Base-by-base conservation (phyloP, 805 yeast species). In the Kregervanrija pseudodelftensis region DNA sequence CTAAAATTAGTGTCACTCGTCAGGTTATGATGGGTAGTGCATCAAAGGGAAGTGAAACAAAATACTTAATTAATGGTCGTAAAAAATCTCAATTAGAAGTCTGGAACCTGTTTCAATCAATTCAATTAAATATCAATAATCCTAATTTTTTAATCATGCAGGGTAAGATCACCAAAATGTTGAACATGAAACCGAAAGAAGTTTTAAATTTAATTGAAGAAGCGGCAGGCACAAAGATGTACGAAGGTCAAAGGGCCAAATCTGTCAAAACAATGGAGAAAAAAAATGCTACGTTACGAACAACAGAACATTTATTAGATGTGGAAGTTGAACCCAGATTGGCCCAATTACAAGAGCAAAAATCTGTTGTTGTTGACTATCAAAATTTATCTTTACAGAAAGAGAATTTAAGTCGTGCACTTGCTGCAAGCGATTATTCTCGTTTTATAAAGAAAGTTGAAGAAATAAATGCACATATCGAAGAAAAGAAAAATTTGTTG, bases 91-190 rank as follows among this genome's bases (percentile, higher is more conserved):
- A 90, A 59, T 93, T 84, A 53, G 85, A 93, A 10, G 96, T 93
- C 1, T 73, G 89, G 45, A 90, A 84, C 55, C 66, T 95, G 42
- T 90, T 95, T 62, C 98, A 91, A 63, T 83, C 95, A 13, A 96
- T 95, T 16, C 99, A 93, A 65, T 74, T 93, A 50, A 93, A 93
- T 60, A 91, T 93, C 63, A 93, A 93, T 63, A 93, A 91, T 60
- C 99, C 99, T 31, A 93, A 93, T 62, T 93, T 93, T 65, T 73
- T 93, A 55, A 93, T 93, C 58, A 93, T 95, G 99, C 99, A 93
- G 66, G 99, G 99, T 48, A 87, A 89, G 61, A 93, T 95, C 66
- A 95, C 99, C 32, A 91, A 93, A 63, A 97, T 93, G 51, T 73
- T 93, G 57, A 93, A 93, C 63, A 93, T 93, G 98, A 88, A 86